Base-by-base conservation (phyloP, 345 rosid genomes). In the Alliaria petiolata region DNA sequence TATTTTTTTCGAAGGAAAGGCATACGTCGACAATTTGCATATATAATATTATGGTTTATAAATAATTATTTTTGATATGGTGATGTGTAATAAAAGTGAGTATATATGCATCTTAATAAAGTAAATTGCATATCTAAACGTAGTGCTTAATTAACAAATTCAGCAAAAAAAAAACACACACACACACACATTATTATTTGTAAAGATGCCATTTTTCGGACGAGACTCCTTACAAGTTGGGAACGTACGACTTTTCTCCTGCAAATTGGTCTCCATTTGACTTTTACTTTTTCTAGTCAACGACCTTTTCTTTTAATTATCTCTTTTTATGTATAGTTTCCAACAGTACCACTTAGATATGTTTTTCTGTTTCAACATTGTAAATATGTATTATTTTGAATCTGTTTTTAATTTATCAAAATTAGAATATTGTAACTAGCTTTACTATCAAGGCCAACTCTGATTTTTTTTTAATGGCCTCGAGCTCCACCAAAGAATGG, bases 61-160 rank as follows among this genome's bases (percentile, higher is more conserved):
- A 38, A 6, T 30, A 38, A 22, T 39, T 34, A 33, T 64, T 55
- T 66, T 1, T 59, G 16, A 19, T 16, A 67, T 61, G 25, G 30
- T 52, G 20, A 62, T 60, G 22, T 62, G 50, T 61, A 44, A 6
- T 30, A 7, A 55, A 62, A 74, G 67, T 59, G 54, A 76, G 70
- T 28, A 76, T 76, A 76, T 76, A 69, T 76, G 79, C 63, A 69
- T 76, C 75, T 76, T 39, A 22, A 13, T 76, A 76, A 76, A 76
- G 79, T 55, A 76, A 56, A 7, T 55, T 55, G 15, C 79, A 56
- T 76, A 76, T 69, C 71, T 62, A 38, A 54, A 22, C 64, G 36
- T 62, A 76, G 71, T 76, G 71, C 54, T 39, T 56, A 56, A 47
- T 31, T 34, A 76, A 67, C 61, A 49, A 76, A 13, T 69, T 15